phyloP scores from a whole-genome alignment of 148 eudicot species.

The Pouteria glomerata region DNA sequence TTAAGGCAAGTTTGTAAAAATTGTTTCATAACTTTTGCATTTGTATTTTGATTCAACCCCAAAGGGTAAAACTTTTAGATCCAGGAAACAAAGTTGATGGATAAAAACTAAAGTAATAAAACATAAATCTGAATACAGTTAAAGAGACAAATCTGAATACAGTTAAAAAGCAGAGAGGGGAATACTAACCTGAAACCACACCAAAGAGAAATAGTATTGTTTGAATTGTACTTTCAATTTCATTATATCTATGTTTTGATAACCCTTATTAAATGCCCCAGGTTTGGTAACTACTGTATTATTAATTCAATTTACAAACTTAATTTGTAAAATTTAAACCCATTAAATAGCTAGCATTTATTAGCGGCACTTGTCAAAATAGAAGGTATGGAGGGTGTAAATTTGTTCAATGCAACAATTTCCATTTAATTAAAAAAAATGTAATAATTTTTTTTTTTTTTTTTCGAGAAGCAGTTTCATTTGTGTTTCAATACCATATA shows the following conservation, averaged over 20 bases:
- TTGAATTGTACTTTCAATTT: neutral
- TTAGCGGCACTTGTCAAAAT: neutral
- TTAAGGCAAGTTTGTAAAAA: neutral
- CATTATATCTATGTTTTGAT: neutral
- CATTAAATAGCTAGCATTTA: conserved; percentile 1
- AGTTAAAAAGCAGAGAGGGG: neutral
- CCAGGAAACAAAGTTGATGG: neutral
- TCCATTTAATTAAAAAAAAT: too few relatives aligned
- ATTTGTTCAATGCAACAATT: too few relatives aligned
- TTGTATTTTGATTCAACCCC: neutral
- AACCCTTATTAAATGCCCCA: neutral
- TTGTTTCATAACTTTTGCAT: neutral
- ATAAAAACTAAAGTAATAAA: neutral
- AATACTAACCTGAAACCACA: neutral
- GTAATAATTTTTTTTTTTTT: too few relatives aligned
- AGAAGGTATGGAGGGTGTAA: neutral
- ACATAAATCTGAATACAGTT: too few relatives aligned
- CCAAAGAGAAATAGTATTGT: neutral
- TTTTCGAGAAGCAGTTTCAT: too few relatives aligned
- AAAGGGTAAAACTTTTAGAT: neutral
- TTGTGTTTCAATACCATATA: too few relatives aligned
- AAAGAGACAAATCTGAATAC: neutral
- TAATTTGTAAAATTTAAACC: neutral
- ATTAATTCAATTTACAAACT: neutral
- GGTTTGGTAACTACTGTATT: neutral